Evolutionary conservation across 139 green algal genomes (phyloP).

Genomic region (Yamagishiella unicocca): DNA sequence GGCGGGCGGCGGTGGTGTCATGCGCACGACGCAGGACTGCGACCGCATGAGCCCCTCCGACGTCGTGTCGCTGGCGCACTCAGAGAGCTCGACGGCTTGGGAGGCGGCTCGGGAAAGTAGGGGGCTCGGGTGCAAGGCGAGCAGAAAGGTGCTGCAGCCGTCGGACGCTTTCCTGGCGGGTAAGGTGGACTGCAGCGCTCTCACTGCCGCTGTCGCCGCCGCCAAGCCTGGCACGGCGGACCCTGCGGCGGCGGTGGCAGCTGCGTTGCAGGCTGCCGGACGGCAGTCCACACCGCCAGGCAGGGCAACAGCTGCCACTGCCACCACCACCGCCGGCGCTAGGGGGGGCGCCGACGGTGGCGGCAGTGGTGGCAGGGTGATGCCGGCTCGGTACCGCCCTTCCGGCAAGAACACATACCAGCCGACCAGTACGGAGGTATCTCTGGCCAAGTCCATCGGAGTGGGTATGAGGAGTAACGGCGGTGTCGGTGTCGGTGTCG

Average conservation of each 20-base stretch:
- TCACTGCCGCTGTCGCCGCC: neutral
- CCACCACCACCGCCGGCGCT: neutral
- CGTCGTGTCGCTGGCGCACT: no score
- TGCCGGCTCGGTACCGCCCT: neutral
- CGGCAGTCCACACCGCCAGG: neutral
- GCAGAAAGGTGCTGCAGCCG: constrained; percentile 31
- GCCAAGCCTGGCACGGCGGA: no score
- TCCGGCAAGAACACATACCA: constrained; percentile 26
- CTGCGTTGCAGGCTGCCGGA: neutral
- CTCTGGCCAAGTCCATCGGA: neutral
- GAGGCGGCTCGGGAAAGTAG: no score
- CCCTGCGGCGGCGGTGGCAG: neutral
- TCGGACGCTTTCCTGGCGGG: constrained; percentile 29
- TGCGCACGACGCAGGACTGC: no score
- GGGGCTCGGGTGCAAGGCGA: neutral
- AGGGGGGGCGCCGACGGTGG: neutral
- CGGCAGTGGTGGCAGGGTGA: neutral
- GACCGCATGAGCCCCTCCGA: no score
- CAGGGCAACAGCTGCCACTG: neutral
- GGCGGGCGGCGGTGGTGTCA: no score
- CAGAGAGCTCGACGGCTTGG: no score
- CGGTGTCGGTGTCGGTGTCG: no score
- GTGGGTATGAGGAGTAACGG: no score
- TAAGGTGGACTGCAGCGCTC: neutral
- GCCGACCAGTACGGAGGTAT: neutral